Percentiles rank a stretch among this genome's conserved stretches.
Evolutionary conservation across 164 flowering plant genomes (phyloP).

Genomic region (grape (Vitis vinifera)): DNA sequence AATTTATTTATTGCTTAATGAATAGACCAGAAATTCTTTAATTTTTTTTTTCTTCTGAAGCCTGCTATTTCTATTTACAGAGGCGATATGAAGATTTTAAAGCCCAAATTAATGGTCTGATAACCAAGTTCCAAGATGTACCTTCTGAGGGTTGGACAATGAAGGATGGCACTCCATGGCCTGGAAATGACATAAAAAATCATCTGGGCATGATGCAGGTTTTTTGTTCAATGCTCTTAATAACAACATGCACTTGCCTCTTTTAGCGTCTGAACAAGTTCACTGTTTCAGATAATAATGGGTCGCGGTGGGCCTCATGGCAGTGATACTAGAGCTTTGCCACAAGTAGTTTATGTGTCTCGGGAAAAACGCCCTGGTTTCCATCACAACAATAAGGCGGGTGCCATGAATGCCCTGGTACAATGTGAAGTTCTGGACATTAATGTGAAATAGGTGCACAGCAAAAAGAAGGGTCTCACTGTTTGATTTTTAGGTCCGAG

Average conservation of each 20-base stretch:
- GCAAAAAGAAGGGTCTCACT: background rate
- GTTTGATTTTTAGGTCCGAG: constrained; percentile 17
- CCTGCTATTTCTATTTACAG: constrained; percentile 12
- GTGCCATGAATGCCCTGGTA: constrained; percentile 30
- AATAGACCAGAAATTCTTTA: no score
- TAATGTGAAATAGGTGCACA: background rate
- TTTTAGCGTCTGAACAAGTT: no score
- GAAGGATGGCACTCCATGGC: constrained; percentile 42
- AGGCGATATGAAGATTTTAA: constrained; percentile 45
- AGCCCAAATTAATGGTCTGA: constrained; percentile 27
- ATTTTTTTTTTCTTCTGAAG: no score
- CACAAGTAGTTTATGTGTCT: constrained; percentile 26
- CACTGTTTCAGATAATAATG: background rate
- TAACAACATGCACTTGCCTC: no score
- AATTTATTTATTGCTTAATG: no score
- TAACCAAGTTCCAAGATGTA: constrained; percentile 20
- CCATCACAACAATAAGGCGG: constrained; percentile 27
- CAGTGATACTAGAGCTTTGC: constrained; percentile 22
- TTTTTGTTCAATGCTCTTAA: constrained; percentile 4
- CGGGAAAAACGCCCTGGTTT: constrained; percentile 28
- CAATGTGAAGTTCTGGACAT: background rate
- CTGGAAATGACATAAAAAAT: constrained; percentile 32
- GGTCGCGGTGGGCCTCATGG: constrained; percentile 25
- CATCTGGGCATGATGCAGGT: constrained; percentile 42
- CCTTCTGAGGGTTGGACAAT: constrained; percentile 32